phyloP scores from a whole-genome alignment of 2,329 filamentous ascomycete genomes.

The Fusarium sp. region DNA sequence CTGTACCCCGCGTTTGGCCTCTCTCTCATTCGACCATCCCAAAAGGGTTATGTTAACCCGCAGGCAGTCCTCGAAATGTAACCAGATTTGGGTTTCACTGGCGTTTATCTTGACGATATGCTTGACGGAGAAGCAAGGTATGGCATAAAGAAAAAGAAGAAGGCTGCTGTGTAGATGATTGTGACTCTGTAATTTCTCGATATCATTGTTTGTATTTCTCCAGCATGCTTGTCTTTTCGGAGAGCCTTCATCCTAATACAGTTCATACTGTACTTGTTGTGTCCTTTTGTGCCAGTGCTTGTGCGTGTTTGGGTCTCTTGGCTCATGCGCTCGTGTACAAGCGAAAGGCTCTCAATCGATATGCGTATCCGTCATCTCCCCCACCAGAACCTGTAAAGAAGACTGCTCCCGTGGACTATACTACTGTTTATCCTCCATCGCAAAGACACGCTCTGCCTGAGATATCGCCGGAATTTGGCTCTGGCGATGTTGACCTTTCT shows the following conservation, averaged over 20 bases:
- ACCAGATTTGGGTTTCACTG: conserved; percentile 11
- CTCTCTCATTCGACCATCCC: conserved; percentile 1
- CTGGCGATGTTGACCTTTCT: conserved; percentile 14
- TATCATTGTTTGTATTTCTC: background rate
- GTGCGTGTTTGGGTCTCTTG: conserved; percentile 24
- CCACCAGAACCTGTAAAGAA: conserved; percentile 29
- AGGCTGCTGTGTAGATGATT: background rate
- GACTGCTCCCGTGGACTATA: conserved; percentile 33
- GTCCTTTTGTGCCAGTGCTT: conserved; percentile 8
- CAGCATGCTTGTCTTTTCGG: conserved; percentile 25
- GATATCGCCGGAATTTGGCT: background rate
- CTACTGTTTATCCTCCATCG: conserved; percentile 40
- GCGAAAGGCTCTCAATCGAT: conserved; percentile 25
- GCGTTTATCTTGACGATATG: conserved; percentile 13
- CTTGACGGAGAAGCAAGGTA: background rate
- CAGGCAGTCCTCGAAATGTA: conserved; percentile 15
- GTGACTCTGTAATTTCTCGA: background rate
- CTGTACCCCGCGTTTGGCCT: conserved; percentile 27
- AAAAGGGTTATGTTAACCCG: conserved; percentile 32
- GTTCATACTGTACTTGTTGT: conserved; percentile 6
- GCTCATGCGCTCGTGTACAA: conserved; percentile 26
- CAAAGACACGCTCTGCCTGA: conserved; percentile 28
- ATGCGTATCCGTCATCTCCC: conserved; percentile 9
- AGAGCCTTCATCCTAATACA: conserved; percentile 3
- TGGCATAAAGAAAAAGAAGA: conserved; percentile 30